These are phyloP conservation scores for Asterochloris sp. DNA, from an alignment of 139 green algal genomes.

Conservation along the genomic window DNA sequence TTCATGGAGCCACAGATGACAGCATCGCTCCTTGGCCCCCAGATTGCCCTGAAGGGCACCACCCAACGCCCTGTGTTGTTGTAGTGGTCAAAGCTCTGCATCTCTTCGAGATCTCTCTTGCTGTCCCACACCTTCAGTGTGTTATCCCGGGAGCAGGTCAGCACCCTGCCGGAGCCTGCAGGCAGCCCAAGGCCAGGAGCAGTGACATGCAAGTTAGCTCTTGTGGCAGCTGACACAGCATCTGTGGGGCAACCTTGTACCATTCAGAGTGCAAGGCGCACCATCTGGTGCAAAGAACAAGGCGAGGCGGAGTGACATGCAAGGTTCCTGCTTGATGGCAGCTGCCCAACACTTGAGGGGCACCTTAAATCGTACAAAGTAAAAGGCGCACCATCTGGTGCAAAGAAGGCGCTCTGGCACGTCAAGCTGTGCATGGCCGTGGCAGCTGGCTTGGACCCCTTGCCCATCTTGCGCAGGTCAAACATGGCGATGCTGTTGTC, in stretches of 20 bases:
- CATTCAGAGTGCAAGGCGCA: neutral
- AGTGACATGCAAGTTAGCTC: neutral
- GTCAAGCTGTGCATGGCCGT: slow-evolving; percentile 38
- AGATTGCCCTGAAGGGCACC: slow-evolving; percentile 41
- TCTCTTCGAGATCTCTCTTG: slow-evolving; percentile 14
- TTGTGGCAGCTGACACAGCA: neutral
- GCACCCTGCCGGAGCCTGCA: slow-evolving; percentile 46
- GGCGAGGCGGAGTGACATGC: neutral
- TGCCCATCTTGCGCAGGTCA: slow-evolving; percentile 50
- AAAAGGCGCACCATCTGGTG: slow-evolving; percentile 41
- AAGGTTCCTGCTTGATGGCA: neutral
- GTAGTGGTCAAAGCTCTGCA: slow-evolving; percentile 43
- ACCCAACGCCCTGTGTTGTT: slow-evolving; percentile 67
- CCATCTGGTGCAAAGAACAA: slow-evolving; percentile 59
- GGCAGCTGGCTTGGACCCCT: slow-evolving; percentile 30
- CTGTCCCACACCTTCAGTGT: slow-evolving; percentile 63
- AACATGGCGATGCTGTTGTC: slow-evolving; percentile 65
- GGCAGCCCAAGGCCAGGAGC: neutral
- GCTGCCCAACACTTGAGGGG: neutral
- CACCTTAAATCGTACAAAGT: too few relatives aligned
- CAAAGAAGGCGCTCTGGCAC: slow-evolving; percentile 65
- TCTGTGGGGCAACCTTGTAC: neutral
- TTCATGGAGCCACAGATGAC: slow-evolving; percentile 55
- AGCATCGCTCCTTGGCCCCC: slow-evolving; percentile 27
- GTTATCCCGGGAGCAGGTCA: slow-evolving; percentile 65